Evolutionary conservation across 306 rosid species (phyloP).

Genomic region (Alnus glutinosa): DNA sequence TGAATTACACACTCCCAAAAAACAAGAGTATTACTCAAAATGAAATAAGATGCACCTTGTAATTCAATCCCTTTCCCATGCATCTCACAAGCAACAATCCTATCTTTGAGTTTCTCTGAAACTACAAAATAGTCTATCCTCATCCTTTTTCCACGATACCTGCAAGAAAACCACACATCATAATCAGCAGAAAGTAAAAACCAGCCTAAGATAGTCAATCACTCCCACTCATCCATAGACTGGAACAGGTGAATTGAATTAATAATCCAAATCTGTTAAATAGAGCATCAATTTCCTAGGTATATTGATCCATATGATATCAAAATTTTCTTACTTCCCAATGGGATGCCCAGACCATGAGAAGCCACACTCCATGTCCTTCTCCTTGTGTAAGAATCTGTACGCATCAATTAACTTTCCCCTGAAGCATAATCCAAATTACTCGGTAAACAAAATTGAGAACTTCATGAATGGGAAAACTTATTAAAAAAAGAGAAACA

Average conservation of each 20-base stretch:
- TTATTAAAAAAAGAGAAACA: neutral
- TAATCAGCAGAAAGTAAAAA: constrained; percentile 14
- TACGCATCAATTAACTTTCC: constrained; percentile 93
- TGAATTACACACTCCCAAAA: constrained; percentile 1
- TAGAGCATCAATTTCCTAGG: constrained; percentile 16
- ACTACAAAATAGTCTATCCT: constrained; percentile 86
- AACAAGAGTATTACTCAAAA: constrained; percentile 4
- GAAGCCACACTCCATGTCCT: constrained; percentile 85
- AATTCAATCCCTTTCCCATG: constrained; percentile 88
- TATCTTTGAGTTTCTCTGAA: constrained; percentile 66
- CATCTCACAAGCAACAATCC: constrained; percentile 79
- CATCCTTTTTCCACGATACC: constrained; percentile 98
- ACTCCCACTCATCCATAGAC: constrained; percentile 5
- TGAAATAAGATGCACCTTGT: constrained; percentile 53
- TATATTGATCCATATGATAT: constrained; percentile 19
- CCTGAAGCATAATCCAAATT: constrained; percentile 47
- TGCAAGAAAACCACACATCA: constrained; percentile 40
- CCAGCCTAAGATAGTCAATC: constrained; percentile 20
- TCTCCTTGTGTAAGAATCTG: constrained; percentile 77
- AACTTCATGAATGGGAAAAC: neutral
- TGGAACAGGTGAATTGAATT: neutral
- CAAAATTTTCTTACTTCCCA: constrained; percentile 65
- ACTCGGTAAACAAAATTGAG: constrained; percentile 28
- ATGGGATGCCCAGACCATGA: constrained; percentile 97
- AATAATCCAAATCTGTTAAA: neutral